Base-by-base conservation (phyloP, 257 asterid genomes). In the Ligustrum vulgare region DNA sequence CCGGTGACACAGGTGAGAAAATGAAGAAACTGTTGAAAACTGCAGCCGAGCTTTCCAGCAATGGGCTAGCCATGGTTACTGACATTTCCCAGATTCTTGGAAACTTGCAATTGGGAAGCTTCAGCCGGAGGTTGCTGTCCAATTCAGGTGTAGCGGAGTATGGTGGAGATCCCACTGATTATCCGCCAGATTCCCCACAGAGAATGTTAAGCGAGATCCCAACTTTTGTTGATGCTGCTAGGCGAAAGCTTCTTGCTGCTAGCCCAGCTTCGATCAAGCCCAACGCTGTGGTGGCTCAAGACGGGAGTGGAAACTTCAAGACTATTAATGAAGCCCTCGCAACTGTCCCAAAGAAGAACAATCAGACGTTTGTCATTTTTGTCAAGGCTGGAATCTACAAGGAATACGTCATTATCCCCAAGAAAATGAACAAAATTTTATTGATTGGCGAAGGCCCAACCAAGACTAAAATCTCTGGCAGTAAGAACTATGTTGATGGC, bases 381-480 rank as follows among this genome's bases (percentile, higher is more conserved):
- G 81, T 90, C 3, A 90, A 90, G 87, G 93, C 90, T 36, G 97
- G 96, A 11, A 22, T 51, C 1, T 92, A 90, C 64, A 84, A 78
- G 63, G 96, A 92, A 80, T 45, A 64, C 6, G 88, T 90, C 2
- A 67, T 39, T 6, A 72, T 92, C 45, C 85, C 88, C 0, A 83
- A 78, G 69, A 20, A 82, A 10, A 73, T 80, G 60, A 83, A 82
- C 72, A 87, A 87, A 8, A 79, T 88, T 3, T 80, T 81, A n/a
- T 32, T 91, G 75, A 34, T 91, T 22, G 96, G 96, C 22, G 96
- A 90, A 1, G 91, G 96, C 12, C 87, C 94, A 2, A 35, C 71
- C 6, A 88, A 88, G 77, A 91, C 97, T 6, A 83, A 71, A 8
- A 86, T 91, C 71, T 33, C 81, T 7, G 93, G 91, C 47, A 60